These are phyloP conservation scores for Apophysomyces elegans DNA, from an alignment of 371 early-diverging fungal species.

Conservation along the genomic window DNA sequence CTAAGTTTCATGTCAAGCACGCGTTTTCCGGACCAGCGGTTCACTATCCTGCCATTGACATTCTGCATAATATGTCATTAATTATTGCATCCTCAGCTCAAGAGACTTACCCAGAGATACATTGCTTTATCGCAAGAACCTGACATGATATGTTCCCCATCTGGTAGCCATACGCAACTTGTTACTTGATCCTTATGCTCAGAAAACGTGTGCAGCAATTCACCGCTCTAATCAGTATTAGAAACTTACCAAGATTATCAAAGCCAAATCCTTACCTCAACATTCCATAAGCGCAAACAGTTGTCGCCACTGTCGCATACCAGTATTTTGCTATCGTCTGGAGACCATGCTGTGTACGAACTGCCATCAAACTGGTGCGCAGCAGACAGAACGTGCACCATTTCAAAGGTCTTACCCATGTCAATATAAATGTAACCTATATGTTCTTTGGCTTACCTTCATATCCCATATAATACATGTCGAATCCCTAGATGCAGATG, in stretches of 20 bases:
- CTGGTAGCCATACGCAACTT: conserved; percentile 76
- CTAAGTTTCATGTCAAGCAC: conserved; percentile 76
- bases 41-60: conserved; percentile 61
- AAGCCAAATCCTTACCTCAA: conserved; percentile 46
- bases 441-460: conserved; percentile 39
- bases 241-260: background rate
- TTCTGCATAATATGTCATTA: conserved; percentile 22
- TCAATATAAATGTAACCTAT: conserved; percentile 14
- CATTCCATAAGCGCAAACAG: conserved; percentile 75
- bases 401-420: conserved; percentile 33
- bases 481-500: conserved; percentile 83
- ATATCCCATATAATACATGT: conserved; percentile 82
- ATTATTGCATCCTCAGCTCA: background rate
- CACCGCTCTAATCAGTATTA: conserved; percentile 8
- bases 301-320: conserved; percentile 73
- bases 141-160: conserved; percentile 57
- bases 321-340: conserved; percentile 69
- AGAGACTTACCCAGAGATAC: conserved; percentile 59
- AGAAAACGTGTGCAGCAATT: conserved; percentile 34
- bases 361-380: conserved; percentile 62
- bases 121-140: conserved; percentile 71
- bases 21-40: conserved; percentile 66
- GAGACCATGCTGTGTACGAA: conserved; percentile 83
- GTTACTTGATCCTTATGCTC: conserved; percentile 67
- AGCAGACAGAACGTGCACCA: conserved; percentile 10